phyloP scores from a whole-genome alignment of 1,284 basidiomycete species.

The Pyrrhoderma lamaoense region DNA sequence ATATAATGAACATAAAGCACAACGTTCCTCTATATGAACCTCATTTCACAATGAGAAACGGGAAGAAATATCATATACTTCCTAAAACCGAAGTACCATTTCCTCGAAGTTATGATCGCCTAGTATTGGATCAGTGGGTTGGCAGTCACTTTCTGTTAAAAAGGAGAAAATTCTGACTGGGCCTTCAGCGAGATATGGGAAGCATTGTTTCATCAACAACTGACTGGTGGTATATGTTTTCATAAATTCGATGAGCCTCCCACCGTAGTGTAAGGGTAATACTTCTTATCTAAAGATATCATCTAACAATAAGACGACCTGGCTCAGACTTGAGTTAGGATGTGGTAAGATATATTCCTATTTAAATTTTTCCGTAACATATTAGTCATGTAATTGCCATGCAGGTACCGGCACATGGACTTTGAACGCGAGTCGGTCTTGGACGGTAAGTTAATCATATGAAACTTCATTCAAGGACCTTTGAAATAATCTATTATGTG shows the following conservation, averaged over 20 bases:
- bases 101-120: conserved; percentile 53
- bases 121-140: conserved; percentile 57
- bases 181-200: conserved; percentile 57
- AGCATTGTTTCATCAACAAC: conserved; percentile 43
- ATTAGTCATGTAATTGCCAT: no score
- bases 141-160: conserved; percentile 13
- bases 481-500: neutral
- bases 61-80: conserved; percentile 51
- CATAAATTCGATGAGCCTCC: conserved; percentile 54
- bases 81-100: conserved; percentile 48
- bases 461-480: neutral
- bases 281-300: neutral
- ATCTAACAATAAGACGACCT: conserved; percentile 7
- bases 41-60: conserved; percentile 20
- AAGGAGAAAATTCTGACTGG: conserved; percentile 12
- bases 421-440: conserved; percentile 48
- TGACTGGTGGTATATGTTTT: conserved; percentile 51
- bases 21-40: neutral
- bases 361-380: no score
- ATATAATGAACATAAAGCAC: no score
- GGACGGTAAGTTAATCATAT: conserved; percentile 43
- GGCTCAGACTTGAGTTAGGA: conserved; percentile 52
- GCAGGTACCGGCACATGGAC: conserved; percentile 53
- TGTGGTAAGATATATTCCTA: conserved; percentile 35
- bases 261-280: conserved; percentile 43